phyloP scores from a whole-genome alignment of 345 rosid species.

The Populus davidiana region DNA sequence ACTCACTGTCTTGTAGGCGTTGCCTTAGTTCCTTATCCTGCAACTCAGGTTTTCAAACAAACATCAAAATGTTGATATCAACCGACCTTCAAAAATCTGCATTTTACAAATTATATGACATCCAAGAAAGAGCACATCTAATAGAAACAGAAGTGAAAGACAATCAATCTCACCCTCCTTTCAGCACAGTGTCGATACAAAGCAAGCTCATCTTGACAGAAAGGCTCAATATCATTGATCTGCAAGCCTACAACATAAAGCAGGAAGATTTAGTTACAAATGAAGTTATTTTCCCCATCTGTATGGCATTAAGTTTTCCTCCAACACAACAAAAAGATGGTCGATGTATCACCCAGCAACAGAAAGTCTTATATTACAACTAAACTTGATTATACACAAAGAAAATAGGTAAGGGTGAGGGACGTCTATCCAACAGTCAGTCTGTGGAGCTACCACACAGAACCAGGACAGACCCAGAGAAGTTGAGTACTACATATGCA shows the following conservation, averaged over 20 bases:
- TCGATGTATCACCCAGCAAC: too few relatives aligned
- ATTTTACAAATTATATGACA: not conserved
- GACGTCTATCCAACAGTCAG: too few relatives aligned
- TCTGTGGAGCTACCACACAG: too few relatives aligned
- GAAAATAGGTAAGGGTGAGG: too few relatives aligned
- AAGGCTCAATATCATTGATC: conserved; percentile 84
- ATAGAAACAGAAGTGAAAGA: not conserved
- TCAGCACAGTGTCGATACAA: conserved; percentile 76
- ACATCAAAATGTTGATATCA: conserved; percentile 13
- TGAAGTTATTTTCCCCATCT: not conserved
- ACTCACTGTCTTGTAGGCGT: conserved; percentile 82
- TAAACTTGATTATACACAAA: too few relatives aligned
- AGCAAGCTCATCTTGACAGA: conserved; percentile 90
- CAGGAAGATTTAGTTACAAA: not conserved
- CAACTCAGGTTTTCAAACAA: conserved; percentile 14
- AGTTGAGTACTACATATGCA: not conserved
- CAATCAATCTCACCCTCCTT: conserved; percentile 50
- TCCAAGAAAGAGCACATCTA: not conserved
- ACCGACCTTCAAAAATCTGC: not conserved
- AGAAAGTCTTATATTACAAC: too few relatives aligned
- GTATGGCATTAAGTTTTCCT: too few relatives aligned
- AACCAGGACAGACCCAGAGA: not conserved
- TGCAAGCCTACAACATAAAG: conserved; percentile 60
- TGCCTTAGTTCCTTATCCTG: conserved; percentile 84
- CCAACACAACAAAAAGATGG: too few relatives aligned